Evolutionary conservation across 1,139 yeast genomes (phyloP).

Genomic region (Barnettozyma hawaiiensis): DNA sequence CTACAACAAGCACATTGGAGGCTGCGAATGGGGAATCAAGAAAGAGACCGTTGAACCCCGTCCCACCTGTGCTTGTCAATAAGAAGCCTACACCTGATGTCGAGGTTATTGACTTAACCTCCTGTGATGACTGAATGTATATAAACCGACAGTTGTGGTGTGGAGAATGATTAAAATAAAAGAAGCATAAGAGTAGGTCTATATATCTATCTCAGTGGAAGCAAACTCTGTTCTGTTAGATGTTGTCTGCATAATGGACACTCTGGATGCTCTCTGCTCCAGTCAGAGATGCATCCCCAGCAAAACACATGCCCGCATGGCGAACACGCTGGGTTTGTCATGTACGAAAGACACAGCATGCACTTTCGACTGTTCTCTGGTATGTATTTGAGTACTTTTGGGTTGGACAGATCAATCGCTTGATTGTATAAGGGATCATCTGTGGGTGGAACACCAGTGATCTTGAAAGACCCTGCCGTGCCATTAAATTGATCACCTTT

Average conservation of each 20-base stretch:
- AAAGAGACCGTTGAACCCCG: slow-evolving; percentile 5
- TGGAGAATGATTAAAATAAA: not conserved
- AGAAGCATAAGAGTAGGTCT: not conserved
- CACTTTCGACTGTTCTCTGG: slow-evolving; percentile 70
- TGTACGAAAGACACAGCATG: slow-evolving; percentile 73
- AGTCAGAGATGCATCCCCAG: slow-evolving; percentile 85
- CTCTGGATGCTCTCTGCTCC: slow-evolving; percentile 85
- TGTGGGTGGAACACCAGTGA: slow-evolving; percentile 17
- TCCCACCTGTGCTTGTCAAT: not conserved
- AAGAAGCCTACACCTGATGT: slow-evolving; percentile 8
- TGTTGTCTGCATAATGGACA: slow-evolving; percentile 88
- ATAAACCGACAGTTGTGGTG: not conserved
- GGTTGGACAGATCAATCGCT: slow-evolving; percentile 51
- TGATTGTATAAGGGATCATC: slow-evolving; percentile 5
- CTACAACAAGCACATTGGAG: not conserved
- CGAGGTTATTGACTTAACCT: slow-evolving; percentile 1
- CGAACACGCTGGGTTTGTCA: slow-evolving; percentile 81
- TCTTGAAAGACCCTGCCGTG: slow-evolving; percentile 2
- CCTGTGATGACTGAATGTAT: slow-evolving; percentile 6
- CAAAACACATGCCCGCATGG: slow-evolving; percentile 92
- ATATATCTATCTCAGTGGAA: slow-evolving; percentile 47
- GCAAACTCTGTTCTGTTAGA: slow-evolving; percentile 66
- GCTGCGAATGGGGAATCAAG: not conserved
- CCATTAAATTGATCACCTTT: not conserved
- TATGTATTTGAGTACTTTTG: slow-evolving; percentile 55